phyloP scores from a whole-genome alignment of 2,329 filamentous ascomycete species.

The Thyridium curvatum region DNA sequence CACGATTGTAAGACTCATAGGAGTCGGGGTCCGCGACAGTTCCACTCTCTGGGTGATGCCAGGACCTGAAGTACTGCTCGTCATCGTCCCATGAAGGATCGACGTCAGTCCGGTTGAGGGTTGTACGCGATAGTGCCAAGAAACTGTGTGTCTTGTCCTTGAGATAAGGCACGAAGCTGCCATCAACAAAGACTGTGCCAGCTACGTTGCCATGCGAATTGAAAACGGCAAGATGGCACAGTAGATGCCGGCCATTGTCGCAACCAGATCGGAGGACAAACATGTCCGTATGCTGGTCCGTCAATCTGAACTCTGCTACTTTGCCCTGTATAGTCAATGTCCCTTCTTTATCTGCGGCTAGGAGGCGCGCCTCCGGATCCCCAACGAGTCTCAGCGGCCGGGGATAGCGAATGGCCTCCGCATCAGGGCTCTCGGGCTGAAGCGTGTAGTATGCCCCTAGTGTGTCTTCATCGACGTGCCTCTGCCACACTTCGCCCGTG shows the following conservation, averaged over 20 bases:
- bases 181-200: conserved; percentile 3
- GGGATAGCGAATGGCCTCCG: neutral
- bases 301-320: neutral
- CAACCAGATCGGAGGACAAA: neutral
- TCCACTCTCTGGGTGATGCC: conserved; percentile 3
- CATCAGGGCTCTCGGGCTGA: neutral
- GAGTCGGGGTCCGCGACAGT: neutral
- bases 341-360: neutral
- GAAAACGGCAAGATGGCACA: conserved; percentile 4
- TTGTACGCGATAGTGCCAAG: conserved; percentile 3
- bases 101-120: neutral
- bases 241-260: neutral
- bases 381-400: no score
- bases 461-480: conserved; percentile 2
- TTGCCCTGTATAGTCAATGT: neutral
- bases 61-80: conserved; percentile 1
- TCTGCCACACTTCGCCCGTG: neutral
- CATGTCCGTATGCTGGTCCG: neutral
- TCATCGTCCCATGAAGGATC: conserved; percentile 5
- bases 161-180: neutral
- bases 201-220: neutral
- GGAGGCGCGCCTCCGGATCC: no score
- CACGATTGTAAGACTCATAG: neutral
- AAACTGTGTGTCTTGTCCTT: conserved; percentile 2
- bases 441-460: conserved; percentile 2